Evolutionary conservation across 108 stramenopile species (phyloP), one percentile per base, ranked within the genome.

Genomic region (Cyclotella cryptica): DNA sequence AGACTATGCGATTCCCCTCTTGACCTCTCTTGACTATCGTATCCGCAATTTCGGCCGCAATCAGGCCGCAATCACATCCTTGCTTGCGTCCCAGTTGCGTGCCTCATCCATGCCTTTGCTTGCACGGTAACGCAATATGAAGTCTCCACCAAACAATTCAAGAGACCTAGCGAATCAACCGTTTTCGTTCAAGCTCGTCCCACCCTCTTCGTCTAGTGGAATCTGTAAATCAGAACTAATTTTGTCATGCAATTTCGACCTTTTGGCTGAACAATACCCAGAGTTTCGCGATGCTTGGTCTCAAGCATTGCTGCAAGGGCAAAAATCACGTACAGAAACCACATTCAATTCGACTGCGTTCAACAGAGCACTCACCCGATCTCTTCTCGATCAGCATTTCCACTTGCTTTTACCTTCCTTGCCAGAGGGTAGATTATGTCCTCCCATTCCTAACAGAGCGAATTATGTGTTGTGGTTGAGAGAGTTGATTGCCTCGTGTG

Each of bases 361-460:
- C 75, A 88, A 89, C 46, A 74, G 71, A 39, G 85, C 92, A 30
- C 84, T 97, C 57, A 96, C 97, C 14, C 81, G 90, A 51, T 90
- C 92, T 14, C 67, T 98, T 28, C 89, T 98, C 14, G 86, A 81
- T 24, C 70, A 80, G 35, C 82, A 92, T 46, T 97, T 93, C 53
- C 47, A 70, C 18, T 72, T 96, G 12, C 15, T 76, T 24, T 52
- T 95, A 70, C 87, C 92, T 35, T 80, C 87, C 29, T 68, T 95
- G 39, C 96, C 96, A 12, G 78, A 69, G 19, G 89, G 91, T 22
- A 80, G 84, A 26, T 72, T 98, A 35, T 95, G 93, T 72, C 97
- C 97, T 29, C 97, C 97, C 17, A 83, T 98, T 21, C 96, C 97
- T 17, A 97, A 98, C 74, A 85, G 97, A 29, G 92, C 91, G 66